Evolutionary conservation across 495 filamentous ascomycete species (phyloP).

Genomic region (Trichoderma parareesei): DNA sequence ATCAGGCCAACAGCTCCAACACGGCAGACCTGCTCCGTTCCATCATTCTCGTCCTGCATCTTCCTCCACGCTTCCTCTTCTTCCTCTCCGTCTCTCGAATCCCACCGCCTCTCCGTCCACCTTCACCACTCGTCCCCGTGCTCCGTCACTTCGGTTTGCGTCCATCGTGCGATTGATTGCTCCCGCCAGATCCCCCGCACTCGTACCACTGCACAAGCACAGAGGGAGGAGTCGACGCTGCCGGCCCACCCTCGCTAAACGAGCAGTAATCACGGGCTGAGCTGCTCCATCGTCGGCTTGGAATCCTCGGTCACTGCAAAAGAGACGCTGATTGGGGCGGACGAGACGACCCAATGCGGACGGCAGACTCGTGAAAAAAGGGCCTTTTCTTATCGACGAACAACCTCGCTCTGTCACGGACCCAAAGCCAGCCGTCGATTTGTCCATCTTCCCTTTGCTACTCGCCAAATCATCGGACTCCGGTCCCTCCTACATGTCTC

Average conservation of each 20-base stretch:
- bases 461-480: background rate
- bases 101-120: background rate
- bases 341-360: constrained; percentile 1
- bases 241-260: constrained; percentile 7
- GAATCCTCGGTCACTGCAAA: constrained; percentile 3
- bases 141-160: background rate
- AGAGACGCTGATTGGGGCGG: constrained; percentile 3
- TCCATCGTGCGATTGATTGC: background rate
- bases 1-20: background rate
- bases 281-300: constrained; percentile 1
- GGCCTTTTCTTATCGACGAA: background rate
- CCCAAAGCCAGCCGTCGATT: background rate
- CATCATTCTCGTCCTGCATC: background rate
- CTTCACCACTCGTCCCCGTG: background rate
- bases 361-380: background rate
- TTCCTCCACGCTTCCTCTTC: background rate
- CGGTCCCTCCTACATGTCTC: constrained; percentile 3
- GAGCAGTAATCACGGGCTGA: background rate
- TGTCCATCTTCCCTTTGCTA: background rate
- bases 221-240: background rate
- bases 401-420: background rate
- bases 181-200: background rate
- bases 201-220: background rate
- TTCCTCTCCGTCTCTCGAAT: background rate
- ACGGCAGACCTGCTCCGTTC: background rate